These are phyloP conservation scores for Schizosaccharomyces pombe DNA, from an alignment of 805 yeast species.

Conservation along the genomic window DNA sequence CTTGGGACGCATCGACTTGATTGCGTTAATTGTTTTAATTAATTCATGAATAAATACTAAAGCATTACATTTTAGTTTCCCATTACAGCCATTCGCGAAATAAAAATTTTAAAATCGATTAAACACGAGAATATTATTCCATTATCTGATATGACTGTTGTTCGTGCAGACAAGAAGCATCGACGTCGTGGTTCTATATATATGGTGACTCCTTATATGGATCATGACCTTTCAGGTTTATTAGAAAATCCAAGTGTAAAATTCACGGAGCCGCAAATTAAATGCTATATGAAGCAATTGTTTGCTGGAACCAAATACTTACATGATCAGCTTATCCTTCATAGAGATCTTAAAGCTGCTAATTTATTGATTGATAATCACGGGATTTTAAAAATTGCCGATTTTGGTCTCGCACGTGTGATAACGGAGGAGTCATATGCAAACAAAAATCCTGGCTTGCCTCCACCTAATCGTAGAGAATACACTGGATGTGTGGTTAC, in stretches of 20 bases:
- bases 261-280: slow-evolving; percentile 45
- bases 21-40: not conserved
- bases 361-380: slow-evolving; percentile 57
- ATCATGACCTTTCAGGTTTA: slow-evolving; percentile 74
- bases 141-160: slow-evolving; percentile 55
- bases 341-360: slow-evolving; percentile 88
- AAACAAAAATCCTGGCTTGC: slow-evolving; percentile 22
- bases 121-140: slow-evolving; percentile 51
- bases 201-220: slow-evolving; percentile 83
- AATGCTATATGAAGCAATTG: slow-evolving; percentile 61
- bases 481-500: slow-evolving; percentile 69
- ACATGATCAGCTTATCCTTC: slow-evolving; percentile 38
- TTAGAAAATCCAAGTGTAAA: slow-evolving; percentile 52
- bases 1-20: not conserved
- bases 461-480: slow-evolving; percentile 19
- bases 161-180: slow-evolving; percentile 14
- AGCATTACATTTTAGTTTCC: slow-evolving; percentile 36
- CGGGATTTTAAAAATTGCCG: slow-evolving; percentile 76
- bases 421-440: slow-evolving; percentile 42
- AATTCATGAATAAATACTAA: not conserved
- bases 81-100: slow-evolving; percentile 83
- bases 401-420: slow-evolving; percentile 75
- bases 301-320: slow-evolving; percentile 60
- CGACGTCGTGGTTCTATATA: slow-evolving; percentile 27
- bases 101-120: slow-evolving; percentile 50